Conservation (phyloP, 208 protist species). For the Polymyxa betae region DNA sequence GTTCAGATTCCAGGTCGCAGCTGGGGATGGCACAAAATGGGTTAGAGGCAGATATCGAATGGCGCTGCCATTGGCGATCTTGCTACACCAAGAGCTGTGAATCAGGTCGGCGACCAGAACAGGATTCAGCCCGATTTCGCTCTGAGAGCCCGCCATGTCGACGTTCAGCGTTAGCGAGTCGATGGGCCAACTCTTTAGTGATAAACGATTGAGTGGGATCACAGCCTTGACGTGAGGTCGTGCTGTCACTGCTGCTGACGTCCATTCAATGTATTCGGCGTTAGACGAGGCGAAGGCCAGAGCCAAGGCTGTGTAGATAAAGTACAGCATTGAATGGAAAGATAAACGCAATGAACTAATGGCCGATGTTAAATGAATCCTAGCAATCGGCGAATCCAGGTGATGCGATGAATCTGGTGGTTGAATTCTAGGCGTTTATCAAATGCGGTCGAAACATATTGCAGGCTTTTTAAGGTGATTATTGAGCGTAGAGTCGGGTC, state of each 20-base stretch:
- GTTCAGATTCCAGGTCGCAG: not conserved
- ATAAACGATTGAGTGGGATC: not conserved
- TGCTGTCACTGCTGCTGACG: not conserved
- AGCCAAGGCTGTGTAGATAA: not conserved
- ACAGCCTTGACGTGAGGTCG: not conserved
- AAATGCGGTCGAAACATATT: conserved; percentile 2
- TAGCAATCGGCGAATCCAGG: no score
- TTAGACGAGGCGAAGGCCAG: not conserved
- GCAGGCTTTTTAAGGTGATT: not conserved
- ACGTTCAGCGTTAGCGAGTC: not conserved
- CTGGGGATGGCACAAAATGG: not conserved
- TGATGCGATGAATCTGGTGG: no score
- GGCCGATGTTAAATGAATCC: no score
- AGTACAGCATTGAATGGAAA: no score
- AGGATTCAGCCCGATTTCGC: not conserved
- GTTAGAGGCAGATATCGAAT: not conserved
- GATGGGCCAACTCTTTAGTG: not conserved
- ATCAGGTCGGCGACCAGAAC: not conserved
- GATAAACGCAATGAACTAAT: no score
- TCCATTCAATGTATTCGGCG: not conserved
- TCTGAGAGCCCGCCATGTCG: not conserved
- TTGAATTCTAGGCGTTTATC: no score
- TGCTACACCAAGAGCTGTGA: not conserved
- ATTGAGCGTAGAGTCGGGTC: conserved; percentile 73
- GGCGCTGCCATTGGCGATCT: not conserved